These are phyloP conservation scores for Triticum aestivum DNA, from an alignment of 176 grass and related monocot genomes.

Conservation along the genomic window DNA sequence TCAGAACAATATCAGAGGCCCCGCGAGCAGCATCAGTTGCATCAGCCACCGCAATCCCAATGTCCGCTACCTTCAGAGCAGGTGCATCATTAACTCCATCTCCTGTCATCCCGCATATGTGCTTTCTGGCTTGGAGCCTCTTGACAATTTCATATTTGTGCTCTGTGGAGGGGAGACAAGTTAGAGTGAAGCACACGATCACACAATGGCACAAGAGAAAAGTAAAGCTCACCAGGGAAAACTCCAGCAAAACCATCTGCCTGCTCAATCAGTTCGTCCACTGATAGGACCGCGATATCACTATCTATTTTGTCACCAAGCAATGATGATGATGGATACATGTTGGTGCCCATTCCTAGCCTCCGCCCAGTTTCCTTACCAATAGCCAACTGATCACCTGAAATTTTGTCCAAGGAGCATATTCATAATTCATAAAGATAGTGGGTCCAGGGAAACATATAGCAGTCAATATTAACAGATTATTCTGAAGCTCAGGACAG, in stretches of 20 bases:
- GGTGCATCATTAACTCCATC: conserved; percentile 68
- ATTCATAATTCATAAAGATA: conserved; percentile 25
- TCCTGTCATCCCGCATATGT: conserved; percentile 70
- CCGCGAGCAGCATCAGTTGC: conserved; percentile 61
- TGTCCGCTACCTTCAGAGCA: conserved; percentile 58
- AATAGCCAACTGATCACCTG: conserved; percentile 71
- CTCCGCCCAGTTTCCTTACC: conserved; percentile 65
- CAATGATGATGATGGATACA: conserved; percentile 66
- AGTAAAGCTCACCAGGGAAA: conserved; percentile 44
- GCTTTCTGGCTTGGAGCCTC: conserved; percentile 60
- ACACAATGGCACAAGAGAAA: conserved; percentile 2
- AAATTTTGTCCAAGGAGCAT: conserved; percentile 19
- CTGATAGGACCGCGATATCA: conserved; percentile 45
- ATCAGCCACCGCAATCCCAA: conserved; percentile 65
- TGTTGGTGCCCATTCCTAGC: conserved; percentile 63
- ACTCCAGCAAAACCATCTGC: conserved; percentile 66
- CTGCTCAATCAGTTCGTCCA: conserved; percentile 58
- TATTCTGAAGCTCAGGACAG: not conserved
- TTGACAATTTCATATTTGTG: conserved; percentile 70
- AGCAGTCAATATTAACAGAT: not conserved
- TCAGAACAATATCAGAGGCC: conserved; percentile 64
- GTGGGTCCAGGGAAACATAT: not conserved
- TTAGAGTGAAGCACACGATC: conserved; percentile 20
- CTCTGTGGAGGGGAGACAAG: conserved; percentile 36
- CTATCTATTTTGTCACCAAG: conserved; percentile 49